Conservation (phyloP, 305 asterid genomes). For the Andrographis paniculata region DNA sequence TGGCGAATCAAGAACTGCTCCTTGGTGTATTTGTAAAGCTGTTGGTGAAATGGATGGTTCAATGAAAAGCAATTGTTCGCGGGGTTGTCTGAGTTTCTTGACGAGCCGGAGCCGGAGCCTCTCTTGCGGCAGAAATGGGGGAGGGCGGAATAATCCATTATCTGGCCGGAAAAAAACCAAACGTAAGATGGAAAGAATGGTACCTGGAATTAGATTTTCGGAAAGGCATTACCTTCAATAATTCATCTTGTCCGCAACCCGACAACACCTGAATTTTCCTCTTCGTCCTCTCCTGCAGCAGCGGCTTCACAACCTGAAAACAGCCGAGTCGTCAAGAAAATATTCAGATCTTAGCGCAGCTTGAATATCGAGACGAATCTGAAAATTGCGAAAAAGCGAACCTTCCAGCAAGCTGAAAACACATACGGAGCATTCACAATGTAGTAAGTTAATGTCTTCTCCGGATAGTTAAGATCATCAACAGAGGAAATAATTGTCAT, state of each 20-base stretch:
- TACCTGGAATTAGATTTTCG: background rate
- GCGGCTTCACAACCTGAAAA: constrained; percentile 79
- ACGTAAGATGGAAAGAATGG: background rate
- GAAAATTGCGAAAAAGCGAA: constrained; percentile 12
- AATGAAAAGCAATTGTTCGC: constrained; percentile 49
- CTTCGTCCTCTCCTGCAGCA: constrained; percentile 78
- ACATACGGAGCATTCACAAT: constrained; percentile 76
- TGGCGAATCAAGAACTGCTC: constrained; percentile 35
- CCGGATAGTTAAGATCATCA: constrained; percentile 87
- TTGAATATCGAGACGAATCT: constrained; percentile 3
- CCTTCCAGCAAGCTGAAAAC: constrained; percentile 93
- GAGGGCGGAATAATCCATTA: constrained; percentile 79
- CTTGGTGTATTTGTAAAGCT: constrained; percentile 55
- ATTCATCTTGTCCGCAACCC: constrained; percentile 72
- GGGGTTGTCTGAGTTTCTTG: constrained; percentile 23
- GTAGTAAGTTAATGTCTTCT: constrained; percentile 72
- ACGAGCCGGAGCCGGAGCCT: constrained; percentile 62
- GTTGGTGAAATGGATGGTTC: constrained; percentile 85
- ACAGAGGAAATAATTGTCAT: constrained; percentile 58
- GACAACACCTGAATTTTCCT: constrained; percentile 60
- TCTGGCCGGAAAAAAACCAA: constrained; percentile 37
- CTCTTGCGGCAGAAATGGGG: constrained; percentile 84
- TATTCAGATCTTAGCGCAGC: background rate
- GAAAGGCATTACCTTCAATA: constrained; percentile 44
- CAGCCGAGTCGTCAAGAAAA: constrained; percentile 1